A percentile compares a stretch with the other conserved stretches of the same genome.
These are phyloP conservation scores for Elsinoe batatas DNA, from an alignment of 2,329 filamentous ascomycete species.

Conservation along the genomic window DNA sequence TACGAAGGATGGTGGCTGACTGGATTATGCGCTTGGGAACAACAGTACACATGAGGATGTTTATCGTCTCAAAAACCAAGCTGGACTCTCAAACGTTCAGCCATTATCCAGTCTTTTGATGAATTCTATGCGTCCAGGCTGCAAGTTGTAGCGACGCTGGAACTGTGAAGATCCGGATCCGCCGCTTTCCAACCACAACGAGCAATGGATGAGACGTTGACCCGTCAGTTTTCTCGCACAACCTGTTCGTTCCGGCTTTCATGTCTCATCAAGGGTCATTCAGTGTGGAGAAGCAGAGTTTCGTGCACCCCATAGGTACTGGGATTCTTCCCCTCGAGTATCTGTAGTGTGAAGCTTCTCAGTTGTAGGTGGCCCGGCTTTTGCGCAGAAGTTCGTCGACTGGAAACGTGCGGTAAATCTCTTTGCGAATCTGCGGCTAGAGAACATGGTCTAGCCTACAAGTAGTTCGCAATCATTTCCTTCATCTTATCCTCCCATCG, in stretches of 20 bases:
- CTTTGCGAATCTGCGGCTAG: no score
- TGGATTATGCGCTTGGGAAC: background rate
- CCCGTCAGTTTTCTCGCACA: background rate
- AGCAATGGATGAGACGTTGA: background rate
- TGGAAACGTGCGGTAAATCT: no score
- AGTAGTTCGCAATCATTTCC: no score
- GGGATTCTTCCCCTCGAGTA: no score
- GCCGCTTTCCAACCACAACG: background rate
- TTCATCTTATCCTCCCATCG: no score
- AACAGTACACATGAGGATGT: background rate
- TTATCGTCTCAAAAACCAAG: background rate
- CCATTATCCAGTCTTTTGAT: background rate
- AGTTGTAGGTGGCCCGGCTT: no score
- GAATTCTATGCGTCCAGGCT: background rate
- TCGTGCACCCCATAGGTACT: no score
- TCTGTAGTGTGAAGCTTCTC: no score
- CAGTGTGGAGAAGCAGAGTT: background rate
- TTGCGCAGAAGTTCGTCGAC: no score
- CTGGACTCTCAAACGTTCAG: background rate
- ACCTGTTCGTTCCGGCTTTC: conserved; percentile 1
- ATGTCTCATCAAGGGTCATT: background rate
- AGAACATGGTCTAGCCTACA: no score
- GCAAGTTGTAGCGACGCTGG: conserved; percentile 1
- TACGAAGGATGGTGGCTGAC: conserved; percentile 1
- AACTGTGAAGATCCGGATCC: background rate